Conservation (phyloP, 345 rosid species). For the Acer campestre region DNA sequence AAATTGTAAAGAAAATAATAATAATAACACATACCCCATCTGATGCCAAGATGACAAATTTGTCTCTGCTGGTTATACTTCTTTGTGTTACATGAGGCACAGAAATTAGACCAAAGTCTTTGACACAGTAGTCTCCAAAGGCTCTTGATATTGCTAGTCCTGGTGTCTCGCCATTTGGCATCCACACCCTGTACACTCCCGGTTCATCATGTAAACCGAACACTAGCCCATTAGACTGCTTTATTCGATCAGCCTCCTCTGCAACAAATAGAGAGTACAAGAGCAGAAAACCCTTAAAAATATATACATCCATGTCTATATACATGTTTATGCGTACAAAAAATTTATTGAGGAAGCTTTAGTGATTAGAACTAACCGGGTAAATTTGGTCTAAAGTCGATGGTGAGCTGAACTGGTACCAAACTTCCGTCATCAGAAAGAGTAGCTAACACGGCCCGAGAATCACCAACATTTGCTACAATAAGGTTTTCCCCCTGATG, state of each 20-base stretch:
- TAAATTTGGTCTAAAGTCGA: conserved; percentile 85
- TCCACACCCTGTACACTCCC: conserved; percentile 76
- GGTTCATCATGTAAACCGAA: conserved; percentile 77
- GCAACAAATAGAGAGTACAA: conserved; percentile 20
- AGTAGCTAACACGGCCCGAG: conserved; percentile 77
- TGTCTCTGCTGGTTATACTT: conserved; percentile 58
- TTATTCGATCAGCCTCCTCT: conserved; percentile 90
- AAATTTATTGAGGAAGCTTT: neutral
- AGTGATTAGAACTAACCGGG: conserved; percentile 47
- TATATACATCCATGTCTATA: too few relatives aligned
- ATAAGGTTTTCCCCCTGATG: conserved; percentile 69
- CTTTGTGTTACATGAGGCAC: conserved; percentile 67
- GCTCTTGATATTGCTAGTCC: conserved; percentile 88
- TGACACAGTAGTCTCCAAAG: conserved; percentile 80
- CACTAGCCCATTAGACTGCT: conserved; percentile 60
- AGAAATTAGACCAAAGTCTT: conserved; percentile 84
- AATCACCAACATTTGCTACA: conserved; percentile 81
- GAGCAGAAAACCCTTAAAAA: neutral
- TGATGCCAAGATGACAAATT: conserved; percentile 75
- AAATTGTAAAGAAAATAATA: too few relatives aligned
- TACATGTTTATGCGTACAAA: neutral
- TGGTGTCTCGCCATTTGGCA: conserved; percentile 58
- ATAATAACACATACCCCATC: conserved; percentile 58
- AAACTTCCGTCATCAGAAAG: conserved; percentile 51
- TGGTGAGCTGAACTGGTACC: conserved; percentile 73